phyloP scores from a whole-genome alignment of 140 eudicot genomes.

The Bidens hawaiensis region DNA sequence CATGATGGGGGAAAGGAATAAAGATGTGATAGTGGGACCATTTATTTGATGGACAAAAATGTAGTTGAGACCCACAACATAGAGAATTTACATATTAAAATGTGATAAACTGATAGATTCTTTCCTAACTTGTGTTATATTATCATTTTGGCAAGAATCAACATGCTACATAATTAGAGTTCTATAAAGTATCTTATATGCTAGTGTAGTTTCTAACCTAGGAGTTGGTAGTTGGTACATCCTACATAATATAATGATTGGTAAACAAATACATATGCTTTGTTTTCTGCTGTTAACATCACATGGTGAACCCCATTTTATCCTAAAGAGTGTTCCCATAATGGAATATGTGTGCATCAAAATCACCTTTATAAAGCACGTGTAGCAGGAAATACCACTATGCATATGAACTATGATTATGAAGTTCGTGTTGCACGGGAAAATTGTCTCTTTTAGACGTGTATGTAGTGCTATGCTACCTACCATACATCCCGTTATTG shows the following conservation, averaged over 20 bases:
- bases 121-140: constrained; percentile 6
- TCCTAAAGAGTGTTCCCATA: constrained; percentile 25
- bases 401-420: constrained; percentile 32
- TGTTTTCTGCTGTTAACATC: constrained; percentile 25
- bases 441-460: constrained; percentile 31
- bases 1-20: constrained; percentile 7
- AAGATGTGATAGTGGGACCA: constrained; percentile 22
- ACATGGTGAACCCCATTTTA: constrained; percentile 31
- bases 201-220: no score
- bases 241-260: constrained; percentile 20
- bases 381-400: constrained; percentile 17
- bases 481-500: constrained; percentile 17
- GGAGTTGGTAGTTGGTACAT: constrained; percentile 10
- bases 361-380: constrained; percentile 28
- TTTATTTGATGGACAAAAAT: constrained; percentile 4
- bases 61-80: not conserved
- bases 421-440: constrained; percentile 16
- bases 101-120: not conserved
- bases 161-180: not conserved
- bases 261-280: constrained; percentile 8
- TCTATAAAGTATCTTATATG: no score
- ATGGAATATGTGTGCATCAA: constrained; percentile 21
- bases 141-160: not conserved
- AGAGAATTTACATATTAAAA: not conserved
- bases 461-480: constrained; percentile 27